A percentile compares a stretch with the other conserved stretches of the same genome.
phyloP scores from a whole-genome alignment of 495 filamentous ascomycete species.

The Aspergillus biplanus region DNA sequence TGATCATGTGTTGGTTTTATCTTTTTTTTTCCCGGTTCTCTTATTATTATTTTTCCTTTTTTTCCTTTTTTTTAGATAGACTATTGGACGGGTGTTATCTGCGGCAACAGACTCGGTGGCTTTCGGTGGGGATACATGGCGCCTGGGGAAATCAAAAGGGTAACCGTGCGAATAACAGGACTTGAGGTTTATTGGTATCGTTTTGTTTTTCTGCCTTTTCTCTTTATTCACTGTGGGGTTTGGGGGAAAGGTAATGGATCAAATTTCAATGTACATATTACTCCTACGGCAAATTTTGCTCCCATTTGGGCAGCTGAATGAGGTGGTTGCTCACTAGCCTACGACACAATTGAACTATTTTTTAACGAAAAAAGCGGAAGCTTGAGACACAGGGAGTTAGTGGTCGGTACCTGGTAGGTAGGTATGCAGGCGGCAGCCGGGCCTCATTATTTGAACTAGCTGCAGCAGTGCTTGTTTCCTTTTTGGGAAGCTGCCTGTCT shows the following conservation, averaged over 20 bases:
- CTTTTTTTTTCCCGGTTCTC: conserved; percentile 16
- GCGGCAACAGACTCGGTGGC: conserved; percentile 27
- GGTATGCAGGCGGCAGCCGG: no score
- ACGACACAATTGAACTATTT: no score
- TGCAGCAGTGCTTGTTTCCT: not conserved
- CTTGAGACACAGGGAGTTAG: no score
- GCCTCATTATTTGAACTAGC: not conserved
- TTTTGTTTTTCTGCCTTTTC: conserved; percentile 22
- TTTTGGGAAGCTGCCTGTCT: not conserved
- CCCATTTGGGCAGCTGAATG: no score
- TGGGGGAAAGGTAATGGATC: conserved; percentile 13
- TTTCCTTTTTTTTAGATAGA: conserved; percentile 30
- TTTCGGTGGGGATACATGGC: conserved; percentile 35
- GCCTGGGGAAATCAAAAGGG: conserved; percentile 32
- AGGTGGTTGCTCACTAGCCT: no score
- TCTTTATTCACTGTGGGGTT: conserved; percentile 15
- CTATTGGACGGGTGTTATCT: conserved; percentile 32
- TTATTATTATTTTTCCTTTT: conserved; percentile 16
- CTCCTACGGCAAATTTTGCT: conserved; percentile 20
- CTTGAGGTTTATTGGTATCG: conserved; percentile 24
- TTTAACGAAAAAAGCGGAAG: no score
- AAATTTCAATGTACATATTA: conserved; percentile 30
- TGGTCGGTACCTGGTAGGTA: no score
- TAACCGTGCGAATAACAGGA: conserved; percentile 23
- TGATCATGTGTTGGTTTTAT: conserved; percentile 7